phyloP scores from a whole-genome alignment of 2,329 filamentous ascomycete species.

The Myriosclerotinia curreyana region DNA sequence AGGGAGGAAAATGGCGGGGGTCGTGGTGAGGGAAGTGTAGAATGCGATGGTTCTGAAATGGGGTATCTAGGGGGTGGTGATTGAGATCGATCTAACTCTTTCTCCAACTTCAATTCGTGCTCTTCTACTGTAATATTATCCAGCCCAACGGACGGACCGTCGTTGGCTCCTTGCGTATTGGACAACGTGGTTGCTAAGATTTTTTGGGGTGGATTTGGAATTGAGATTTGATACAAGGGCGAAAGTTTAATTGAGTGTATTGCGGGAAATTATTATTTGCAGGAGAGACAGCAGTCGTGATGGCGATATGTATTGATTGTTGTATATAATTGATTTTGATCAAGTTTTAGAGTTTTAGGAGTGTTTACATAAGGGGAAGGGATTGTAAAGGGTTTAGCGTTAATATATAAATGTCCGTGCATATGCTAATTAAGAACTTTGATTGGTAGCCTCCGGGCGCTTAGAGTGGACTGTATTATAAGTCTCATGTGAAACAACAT shows the following conservation, averaged over 20 bases:
- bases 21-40: constrained; percentile 44
- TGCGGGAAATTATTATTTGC: constrained; percentile 20
- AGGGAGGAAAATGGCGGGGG: constrained; percentile 62
- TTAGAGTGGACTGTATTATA: background rate
- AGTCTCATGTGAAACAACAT: background rate
- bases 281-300: constrained; percentile 2
- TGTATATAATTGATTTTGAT: constrained; percentile 2
- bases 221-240: constrained; percentile 23
- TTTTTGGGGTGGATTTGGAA: constrained; percentile 16
- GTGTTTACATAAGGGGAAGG: background rate
- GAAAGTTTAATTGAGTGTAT: constrained; percentile 14
- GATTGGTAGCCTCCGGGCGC: constrained; percentile 17
- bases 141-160: constrained; percentile 46
- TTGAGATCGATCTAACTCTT: constrained; percentile 42
- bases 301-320: background rate
- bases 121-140: constrained; percentile 29
- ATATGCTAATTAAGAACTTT: background rate
- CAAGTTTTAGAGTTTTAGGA: constrained; percentile 8
- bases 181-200: constrained; percentile 48
- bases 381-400: background rate
- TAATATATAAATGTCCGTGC: background rate
- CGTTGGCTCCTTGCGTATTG: constrained; percentile 45
- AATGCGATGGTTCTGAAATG: constrained; percentile 50
- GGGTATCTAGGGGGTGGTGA: constrained; percentile 61
- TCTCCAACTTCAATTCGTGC: constrained; percentile 39